These are phyloP conservation scores for Aphanocladium album DNA, from an alignment of 2,329 filamentous ascomycete species.

Conservation along the genomic window DNA sequence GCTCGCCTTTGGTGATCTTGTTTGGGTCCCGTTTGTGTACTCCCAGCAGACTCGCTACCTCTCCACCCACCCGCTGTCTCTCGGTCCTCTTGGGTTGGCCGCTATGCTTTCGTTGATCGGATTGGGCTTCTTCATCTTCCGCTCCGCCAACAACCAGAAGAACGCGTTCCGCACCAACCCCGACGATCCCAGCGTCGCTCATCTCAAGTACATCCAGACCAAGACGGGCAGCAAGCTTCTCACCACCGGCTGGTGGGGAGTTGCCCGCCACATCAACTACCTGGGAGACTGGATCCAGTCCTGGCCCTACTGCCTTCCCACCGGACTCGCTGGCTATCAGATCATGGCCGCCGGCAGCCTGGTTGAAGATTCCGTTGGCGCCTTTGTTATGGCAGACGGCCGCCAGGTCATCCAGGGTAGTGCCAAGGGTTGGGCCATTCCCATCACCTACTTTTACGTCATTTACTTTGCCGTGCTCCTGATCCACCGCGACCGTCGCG, in stretches of 20 bases:
- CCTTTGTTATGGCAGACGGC: slow-evolving; percentile 54
- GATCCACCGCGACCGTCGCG: slow-evolving; percentile 77
- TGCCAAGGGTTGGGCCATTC: slow-evolving; percentile 75
- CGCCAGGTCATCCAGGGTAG: slow-evolving; percentile 65
- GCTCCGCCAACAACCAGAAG: slow-evolving; percentile 90
- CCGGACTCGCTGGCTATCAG: slow-evolving; percentile 75
- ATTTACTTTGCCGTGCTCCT: slow-evolving; percentile 85
- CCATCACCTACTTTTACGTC: slow-evolving; percentile 92
- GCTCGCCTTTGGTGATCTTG: slow-evolving; percentile 86
- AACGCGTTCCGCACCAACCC: slow-evolving; percentile 89
- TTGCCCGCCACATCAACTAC: slow-evolving; percentile 91
- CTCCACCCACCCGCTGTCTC: slow-evolving; percentile 71
- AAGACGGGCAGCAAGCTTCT: slow-evolving; percentile 75
- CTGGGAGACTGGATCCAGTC: slow-evolving; percentile 91
- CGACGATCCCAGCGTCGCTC: slow-evolving; percentile 68
- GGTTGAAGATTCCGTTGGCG: slow-evolving; percentile 46
- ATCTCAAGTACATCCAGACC: slow-evolving; percentile 84
- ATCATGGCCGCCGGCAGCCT: slow-evolving; percentile 54
- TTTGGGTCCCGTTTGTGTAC: slow-evolving; percentile 91
- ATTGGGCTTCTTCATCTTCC: slow-evolving; percentile 85
- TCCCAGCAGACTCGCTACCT: slow-evolving; percentile 81
- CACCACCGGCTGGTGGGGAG: slow-evolving; percentile 88
- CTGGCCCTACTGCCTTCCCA: slow-evolving; percentile 86
- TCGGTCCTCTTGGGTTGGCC: slow-evolving; percentile 63
- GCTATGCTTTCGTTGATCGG: slow-evolving; percentile 63